Evolutionary conservation across 768 basidiomycete genomes (phyloP), one percentile per base, ranked within the genome.

Genomic region (Chalciporus chontae): DNA sequence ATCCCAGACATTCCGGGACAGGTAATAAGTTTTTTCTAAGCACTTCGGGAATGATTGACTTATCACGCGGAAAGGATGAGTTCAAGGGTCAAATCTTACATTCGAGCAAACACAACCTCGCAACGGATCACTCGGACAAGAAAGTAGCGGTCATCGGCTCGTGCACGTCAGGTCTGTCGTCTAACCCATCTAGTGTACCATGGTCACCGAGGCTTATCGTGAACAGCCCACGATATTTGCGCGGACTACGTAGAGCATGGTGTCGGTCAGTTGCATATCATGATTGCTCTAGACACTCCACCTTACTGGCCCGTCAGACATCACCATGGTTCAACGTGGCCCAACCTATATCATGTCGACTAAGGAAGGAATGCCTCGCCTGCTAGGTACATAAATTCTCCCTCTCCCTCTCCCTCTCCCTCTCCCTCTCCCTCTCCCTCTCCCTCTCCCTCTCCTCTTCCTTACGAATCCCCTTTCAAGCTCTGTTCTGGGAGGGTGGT

Each of bases 101-200:
- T 61, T 85, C 85, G 0, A 72, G 65, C 5, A 60, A 74, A 23
- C 80, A 87, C 63, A 73, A 75, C 36, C 70, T 63, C n/a, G 82
- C 83, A 0, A 65, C 70, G 10, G 80, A 81, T 36, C 81, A 82
- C 55, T 40, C 61, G 1, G 87, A 84, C 13, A 88, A 88, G 69
- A 89, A 83, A 59, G 84, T 87, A 0, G 72, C 83, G 4, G 79
- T 90, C 2, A 68, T 89, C 4, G 87, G 87, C 2, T 74, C 85
- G 13, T 80, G 80, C 45, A 85, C 83, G 10, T 84, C 80, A 2
- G 75, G 77, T 75, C 50, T 19, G 52, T 41, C 70, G 11, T 68
- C 71, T 48, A 3, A 21, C 11, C 29, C 1, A 15, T 7, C 8
- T 41, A 5, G n/a, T 29, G 17, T 27, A 13, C 15, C 11, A 24